Percentiles rank a stretch among this genome's conserved stretches.
Evolutionary conservation across 306 rosid genomes (phyloP).

Genomic region (Hippophae rhamnoides): DNA sequence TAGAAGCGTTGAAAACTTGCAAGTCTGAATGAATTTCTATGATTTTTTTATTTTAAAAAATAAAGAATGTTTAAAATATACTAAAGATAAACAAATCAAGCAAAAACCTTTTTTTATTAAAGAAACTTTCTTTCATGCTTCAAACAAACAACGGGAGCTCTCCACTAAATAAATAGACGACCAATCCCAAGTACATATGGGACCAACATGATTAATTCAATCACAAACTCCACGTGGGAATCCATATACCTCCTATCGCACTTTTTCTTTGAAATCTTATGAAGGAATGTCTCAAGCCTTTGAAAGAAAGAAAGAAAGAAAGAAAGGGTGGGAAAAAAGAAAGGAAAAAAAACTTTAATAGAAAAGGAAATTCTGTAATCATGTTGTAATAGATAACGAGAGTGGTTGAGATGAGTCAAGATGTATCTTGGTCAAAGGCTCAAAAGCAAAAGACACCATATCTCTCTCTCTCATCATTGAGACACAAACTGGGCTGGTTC

Average conservation of each 20-base stretch:
- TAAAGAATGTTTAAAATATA: too few relatives aligned
- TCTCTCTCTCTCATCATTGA: slow-evolving; percentile 10
- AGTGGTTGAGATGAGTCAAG: slow-evolving; percentile 21
- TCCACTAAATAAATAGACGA: slow-evolving; percentile 30
- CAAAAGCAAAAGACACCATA: slow-evolving; percentile 11
- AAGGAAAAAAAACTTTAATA: slow-evolving; percentile 21
- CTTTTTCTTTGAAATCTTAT: slow-evolving; percentile 25
- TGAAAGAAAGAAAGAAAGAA: slow-evolving; percentile 5
- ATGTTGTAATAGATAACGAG: slow-evolving; percentile 24
- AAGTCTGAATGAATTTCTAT: too few relatives aligned
- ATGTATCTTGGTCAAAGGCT: slow-evolving; percentile 31
- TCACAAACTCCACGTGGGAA: slow-evolving; percentile 34
- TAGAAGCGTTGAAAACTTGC: too few relatives aligned
- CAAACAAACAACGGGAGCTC: slow-evolving; percentile 12
- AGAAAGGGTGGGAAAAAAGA: too few relatives aligned
- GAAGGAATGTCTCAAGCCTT: slow-evolving; percentile 46
- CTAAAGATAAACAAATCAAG: too few relatives aligned
- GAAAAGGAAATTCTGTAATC: slow-evolving; percentile 33
- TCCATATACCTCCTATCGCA: slow-evolving; percentile 22
- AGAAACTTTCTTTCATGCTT: slow-evolving; percentile 20
- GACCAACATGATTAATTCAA: slow-evolving; percentile 27
- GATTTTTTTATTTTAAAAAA: too few relatives aligned
- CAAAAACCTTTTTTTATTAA: not conserved
- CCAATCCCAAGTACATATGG: slow-evolving; percentile 21
- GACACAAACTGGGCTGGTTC: slow-evolving; percentile 27